Evolutionary conservation across 2,329 filamentous ascomycete species (phyloP).

Genomic region (Colletotrichum simmondsii): DNA sequence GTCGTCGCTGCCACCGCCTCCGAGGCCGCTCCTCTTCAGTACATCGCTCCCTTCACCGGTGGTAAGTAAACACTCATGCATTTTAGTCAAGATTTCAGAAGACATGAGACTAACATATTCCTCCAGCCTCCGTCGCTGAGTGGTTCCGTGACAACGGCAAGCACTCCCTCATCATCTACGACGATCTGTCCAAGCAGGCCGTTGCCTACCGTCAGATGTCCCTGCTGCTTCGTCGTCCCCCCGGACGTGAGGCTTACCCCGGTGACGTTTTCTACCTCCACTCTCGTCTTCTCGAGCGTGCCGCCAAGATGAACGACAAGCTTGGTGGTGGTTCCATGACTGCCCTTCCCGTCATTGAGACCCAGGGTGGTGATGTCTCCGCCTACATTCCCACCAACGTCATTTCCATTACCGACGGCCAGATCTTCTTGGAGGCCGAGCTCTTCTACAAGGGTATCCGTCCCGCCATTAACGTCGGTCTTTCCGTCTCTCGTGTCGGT

Average conservation of each 20-base stretch:
- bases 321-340: slow-evolving; percentile 96
- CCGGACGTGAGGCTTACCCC: slow-evolving; percentile 98
- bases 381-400: slow-evolving; percentile 99
- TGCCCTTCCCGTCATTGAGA: slow-evolving; percentile 97
- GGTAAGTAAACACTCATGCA: slow-evolving; percentile 33
- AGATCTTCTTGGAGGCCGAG: slow-evolving; percentile 99
- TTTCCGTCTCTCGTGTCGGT: slow-evolving; percentile 99
- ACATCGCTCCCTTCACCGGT: slow-evolving; percentile 93
- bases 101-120: background rate
- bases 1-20: slow-evolving; percentile 96
- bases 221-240: slow-evolving; percentile 94
- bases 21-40: slow-evolving; percentile 94
- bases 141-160: slow-evolving; percentile 86
- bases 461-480: slow-evolving; percentile 99
- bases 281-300: slow-evolving; percentile 98
- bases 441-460: slow-evolving; percentile 99
- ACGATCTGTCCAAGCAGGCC: slow-evolving; percentile 98
- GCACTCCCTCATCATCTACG: slow-evolving; percentile 91
- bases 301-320: slow-evolving; percentile 98
- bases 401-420: slow-evolving; percentile 99
- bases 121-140: slow-evolving; percentile 66
- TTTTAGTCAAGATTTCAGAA: no score
- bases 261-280: slow-evolving; percentile 99
- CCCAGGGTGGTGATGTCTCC: slow-evolving; percentile 99
- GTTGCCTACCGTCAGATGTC: slow-evolving; percentile 99